Base-by-base conservation (phyloP, 2,329 filamentous ascomycete genomes). In the Xylaria arbuscula region DNA sequence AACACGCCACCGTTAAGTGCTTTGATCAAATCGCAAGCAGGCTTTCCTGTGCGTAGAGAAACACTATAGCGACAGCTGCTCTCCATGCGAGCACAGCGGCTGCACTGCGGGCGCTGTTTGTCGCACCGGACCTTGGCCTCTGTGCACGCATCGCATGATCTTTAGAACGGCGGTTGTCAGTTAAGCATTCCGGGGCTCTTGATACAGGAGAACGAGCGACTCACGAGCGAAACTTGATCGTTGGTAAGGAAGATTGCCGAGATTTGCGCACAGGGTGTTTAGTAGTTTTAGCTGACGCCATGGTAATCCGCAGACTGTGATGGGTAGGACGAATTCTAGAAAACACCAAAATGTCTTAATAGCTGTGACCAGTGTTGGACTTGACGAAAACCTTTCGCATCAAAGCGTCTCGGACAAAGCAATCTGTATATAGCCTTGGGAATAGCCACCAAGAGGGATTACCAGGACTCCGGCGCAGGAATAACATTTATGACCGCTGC, bases 71-170 rank as follows among this genome's bases (percentile, higher is more conserved):
- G 40, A n/a, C 40, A 45, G 15, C 40, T 45, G 8, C 40, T 45
- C 15, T 45, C 40, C 40, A 45, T 45, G 40, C 40, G 40, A 45
- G 40, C 40, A 45, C 40, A 45, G 40, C 40, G 40, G 40, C 40
- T 45, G 40, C 40, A 45, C 17, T 45, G 40, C 13, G 40, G 40
- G 40, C 40, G 40, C n/a, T 45, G 40, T 17, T 45, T 45, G 40
- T 45, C 40, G 40, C 40, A 63, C 36, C 45, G 32, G 19, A 62
- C 60, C 22, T 62, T 62, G 36, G 47, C 60, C 24, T 62, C 38
- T 10, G 60, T 62, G 24, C 60, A 62, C 15, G 50, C 36, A 24
- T 62, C 60, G 15, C 60, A 62, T 45, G 40, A 45, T 45, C 40
- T 45, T 45, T 7, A 13, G 8, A 45, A 45, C 17, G n/a, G 8